Conservation (phyloP, 2,329 filamentous ascomycete species). For the Zopfia rhizophila region DNA sequence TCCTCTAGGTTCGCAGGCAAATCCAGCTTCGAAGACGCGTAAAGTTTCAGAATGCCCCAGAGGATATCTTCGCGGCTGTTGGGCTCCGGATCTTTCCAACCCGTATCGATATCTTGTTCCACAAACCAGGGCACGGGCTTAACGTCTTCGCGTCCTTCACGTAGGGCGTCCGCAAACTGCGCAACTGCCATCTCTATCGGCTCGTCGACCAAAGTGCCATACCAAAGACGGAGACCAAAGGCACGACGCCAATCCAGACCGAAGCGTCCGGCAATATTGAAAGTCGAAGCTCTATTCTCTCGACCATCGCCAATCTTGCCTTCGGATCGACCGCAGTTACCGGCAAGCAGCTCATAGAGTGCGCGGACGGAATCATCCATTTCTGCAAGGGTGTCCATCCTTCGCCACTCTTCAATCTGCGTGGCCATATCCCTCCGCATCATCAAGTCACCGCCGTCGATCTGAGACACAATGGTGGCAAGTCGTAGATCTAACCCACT, state of each 20-base stretch:
- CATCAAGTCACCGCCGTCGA: slow-evolving; percentile 77
- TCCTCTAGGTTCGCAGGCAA: slow-evolving; percentile 67
- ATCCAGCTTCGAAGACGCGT: slow-evolving; percentile 67
- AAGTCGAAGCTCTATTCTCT: slow-evolving; percentile 83
- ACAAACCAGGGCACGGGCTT: slow-evolving; percentile 77
- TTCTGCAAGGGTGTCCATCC: slow-evolving; percentile 85
- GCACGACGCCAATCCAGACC: slow-evolving; percentile 92
- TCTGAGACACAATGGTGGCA: slow-evolving; percentile 84
- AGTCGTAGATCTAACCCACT: slow-evolving; percentile 82
- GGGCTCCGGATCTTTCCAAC: slow-evolving; percentile 70
- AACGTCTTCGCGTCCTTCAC: slow-evolving; percentile 73
- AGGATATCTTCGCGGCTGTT: slow-evolving; percentile 78
- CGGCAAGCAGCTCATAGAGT: slow-evolving; percentile 88
- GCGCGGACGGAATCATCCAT: slow-evolving; percentile 85
- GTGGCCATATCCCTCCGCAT: slow-evolving; percentile 78
- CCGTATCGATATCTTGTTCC: slow-evolving; percentile 66
- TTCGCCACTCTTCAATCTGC: slow-evolving; percentile 86
- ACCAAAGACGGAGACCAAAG: slow-evolving; percentile 92
- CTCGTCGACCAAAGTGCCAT: slow-evolving; percentile 75
- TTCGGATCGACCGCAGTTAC: slow-evolving; percentile 85
- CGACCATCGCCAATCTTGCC: slow-evolving; percentile 77
- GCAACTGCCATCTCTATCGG: slow-evolving; percentile 77
- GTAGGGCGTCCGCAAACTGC: slow-evolving; percentile 78
- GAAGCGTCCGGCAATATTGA: slow-evolving; percentile 85
- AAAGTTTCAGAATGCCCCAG: slow-evolving; percentile 87